Percentiles rank a stretch among this genome's conserved stretches.
Conservation (phyloP, 2,329 filamentous ascomycete species). For the Ophiocordyceps sinensis region DNA sequence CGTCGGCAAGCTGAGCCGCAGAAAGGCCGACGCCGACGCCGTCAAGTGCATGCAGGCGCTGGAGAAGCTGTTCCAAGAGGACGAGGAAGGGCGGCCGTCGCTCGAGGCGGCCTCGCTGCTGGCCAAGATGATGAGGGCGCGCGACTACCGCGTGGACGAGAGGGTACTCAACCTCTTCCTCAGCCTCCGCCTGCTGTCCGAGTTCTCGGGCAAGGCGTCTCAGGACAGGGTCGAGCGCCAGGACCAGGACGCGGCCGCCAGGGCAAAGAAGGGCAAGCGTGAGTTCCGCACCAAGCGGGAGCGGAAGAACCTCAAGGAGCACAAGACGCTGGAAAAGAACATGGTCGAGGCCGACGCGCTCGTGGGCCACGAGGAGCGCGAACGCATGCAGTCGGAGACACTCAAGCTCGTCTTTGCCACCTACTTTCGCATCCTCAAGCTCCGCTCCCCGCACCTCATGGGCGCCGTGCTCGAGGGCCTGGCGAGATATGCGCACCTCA, state of each 20-base stretch:
- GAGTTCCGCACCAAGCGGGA: conserved; percentile 82
- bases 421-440: conserved; percentile 90
- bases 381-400: conserved; percentile 89
- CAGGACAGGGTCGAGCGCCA: conserved; percentile 53
- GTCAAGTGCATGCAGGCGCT: conserved; percentile 63
- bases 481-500: conserved; percentile 86
- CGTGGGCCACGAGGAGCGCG: conserved; percentile 82
- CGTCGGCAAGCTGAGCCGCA: conserved; percentile 65
- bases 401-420: conserved; percentile 89
- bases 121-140: conserved; percentile 88
- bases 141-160: conserved; percentile 71
- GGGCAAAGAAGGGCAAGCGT: conserved; percentile 52
- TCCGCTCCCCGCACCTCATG: conserved; percentile 70
- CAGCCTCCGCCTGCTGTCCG: conserved; percentile 72
- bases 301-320: conserved; percentile 71
- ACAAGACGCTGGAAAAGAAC: conserved; percentile 79
- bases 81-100: conserved; percentile 80
- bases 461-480: conserved; percentile 92
- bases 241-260: conserved; percentile 1
- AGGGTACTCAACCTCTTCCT: conserved; percentile 82
- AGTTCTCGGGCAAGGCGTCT: conserved; percentile 76
- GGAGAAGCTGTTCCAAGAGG: conserved; percentile 68
- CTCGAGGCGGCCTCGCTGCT: conserved; percentile 75
- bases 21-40: conserved; percentile 59
- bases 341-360: conserved; percentile 84